Base-by-base conservation (phyloP, 73 alveolate species). In the Symbiodinium natans region DNA sequence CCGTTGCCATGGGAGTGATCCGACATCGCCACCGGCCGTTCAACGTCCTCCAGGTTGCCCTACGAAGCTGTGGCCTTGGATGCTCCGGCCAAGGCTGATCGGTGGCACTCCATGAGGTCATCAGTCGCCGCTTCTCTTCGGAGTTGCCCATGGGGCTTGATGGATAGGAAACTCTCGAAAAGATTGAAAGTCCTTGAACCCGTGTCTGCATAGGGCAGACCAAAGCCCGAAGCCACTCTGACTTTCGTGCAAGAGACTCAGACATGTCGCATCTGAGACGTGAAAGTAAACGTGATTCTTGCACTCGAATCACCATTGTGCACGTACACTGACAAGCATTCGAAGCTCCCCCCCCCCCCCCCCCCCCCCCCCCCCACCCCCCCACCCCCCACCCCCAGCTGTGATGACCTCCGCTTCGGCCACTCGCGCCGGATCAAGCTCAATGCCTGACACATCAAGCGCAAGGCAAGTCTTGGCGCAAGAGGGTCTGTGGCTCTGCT, bases 21-120 rank as follows among this genome's bases (percentile, higher is more conserved):
- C 93, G 93, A 54, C 93, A 86, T 0, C 93, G 93, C 93, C 93
- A 86, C 2, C 5, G 39, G 52, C 93, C 93, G n/a, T 86, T 86
- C 41, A 86, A 15, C 3, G 17, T 86, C 48, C 10, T 27, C 93
- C 41, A 34, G 43, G 33, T 1, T 17, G 13, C 46, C 33, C 93
- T 2, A 41, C 82, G 83, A 54, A 86, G 82, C 93, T 86, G 93
- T 15, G 93, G 93, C 54, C 93, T 82, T 10, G 93, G 93, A 17
- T 86, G 11, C 83, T 86, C 93, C 52, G 83, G 25, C 93, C 93
- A 86, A 13, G 93, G 93, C 11, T 29, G 11, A 17, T 48, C 93
- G 15, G 83, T 23, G 19, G 38, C 29, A 7, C 82, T 80, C 93
- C 93, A 86, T 1, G 82, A 3, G 17, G 93, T 86, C 83, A 21